phyloP scores from a whole-genome alignment of 1,139 yeast species.

The Suhomyces taliae region DNA sequence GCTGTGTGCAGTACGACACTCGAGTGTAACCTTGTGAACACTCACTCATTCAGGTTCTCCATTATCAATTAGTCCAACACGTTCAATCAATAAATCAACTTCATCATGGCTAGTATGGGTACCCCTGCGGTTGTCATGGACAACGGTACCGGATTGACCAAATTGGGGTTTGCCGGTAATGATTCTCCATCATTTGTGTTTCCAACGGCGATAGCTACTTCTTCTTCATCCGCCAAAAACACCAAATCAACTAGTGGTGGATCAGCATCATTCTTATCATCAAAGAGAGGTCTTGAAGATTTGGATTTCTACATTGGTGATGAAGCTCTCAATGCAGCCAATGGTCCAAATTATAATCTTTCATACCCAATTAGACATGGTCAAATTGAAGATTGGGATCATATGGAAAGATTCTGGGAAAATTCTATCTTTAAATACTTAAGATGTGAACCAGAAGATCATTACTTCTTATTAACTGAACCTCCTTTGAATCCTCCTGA shows the following conservation, averaged over 20 bases:
- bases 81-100: conserved; percentile 2
- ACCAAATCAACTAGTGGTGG: conserved; percentile 26
- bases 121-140: conserved; percentile 97
- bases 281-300: conserved; percentile 90
- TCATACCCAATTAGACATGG: conserved; percentile 96
- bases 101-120: conserved; percentile 59
- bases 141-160: conserved; percentile 97
- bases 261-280: conserved; percentile 43
- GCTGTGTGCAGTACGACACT: too few species aligned
- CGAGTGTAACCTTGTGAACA: background rate
- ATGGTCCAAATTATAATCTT: conserved; percentile 85
- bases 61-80: background rate
- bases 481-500: conserved; percentile 99
- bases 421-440: conserved; percentile 92
- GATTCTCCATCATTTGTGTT: conserved; percentile 96
- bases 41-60: background rate
- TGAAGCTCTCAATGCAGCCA: conserved; percentile 87
- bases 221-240: conserved; percentile 48
- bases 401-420: conserved; percentile 99
- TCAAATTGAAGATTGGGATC: conserved; percentile 98
- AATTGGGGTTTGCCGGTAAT: conserved; percentile 97
- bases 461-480: conserved; percentile 89
- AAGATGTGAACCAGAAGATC: conserved; percentile 98
- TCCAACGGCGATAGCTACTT: conserved; percentile 96
- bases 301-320: conserved; percentile 94